Evolutionary conservation across 2,329 filamentous ascomycete genomes (phyloP).

Genomic region (Cercospora zeina): DNA sequence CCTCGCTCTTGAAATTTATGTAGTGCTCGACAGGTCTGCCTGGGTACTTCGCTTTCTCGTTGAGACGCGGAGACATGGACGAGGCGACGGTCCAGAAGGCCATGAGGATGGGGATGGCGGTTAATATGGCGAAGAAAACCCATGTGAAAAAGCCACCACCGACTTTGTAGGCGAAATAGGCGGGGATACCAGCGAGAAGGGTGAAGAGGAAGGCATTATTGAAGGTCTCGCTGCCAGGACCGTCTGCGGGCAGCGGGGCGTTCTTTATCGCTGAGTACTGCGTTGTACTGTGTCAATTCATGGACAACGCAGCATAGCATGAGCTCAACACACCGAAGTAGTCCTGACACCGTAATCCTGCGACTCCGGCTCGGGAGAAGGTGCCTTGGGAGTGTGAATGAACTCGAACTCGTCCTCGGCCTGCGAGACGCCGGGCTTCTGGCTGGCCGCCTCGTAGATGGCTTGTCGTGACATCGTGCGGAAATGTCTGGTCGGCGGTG

Average conservation of each 20-base stretch:
- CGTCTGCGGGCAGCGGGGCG: conserved; percentile 88
- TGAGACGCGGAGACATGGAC: conserved; percentile 79
- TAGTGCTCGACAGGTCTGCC: conserved; percentile 90
- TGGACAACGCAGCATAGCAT: conserved; percentile 11
- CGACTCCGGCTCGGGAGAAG: conserved; percentile 53
- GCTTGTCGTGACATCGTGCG: conserved; percentile 8
- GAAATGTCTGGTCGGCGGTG: conserved; percentile 3
- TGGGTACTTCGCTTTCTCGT: conserved; percentile 85
- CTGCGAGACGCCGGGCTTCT: conserved; percentile 26
- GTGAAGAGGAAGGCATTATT: conserved; percentile 75
- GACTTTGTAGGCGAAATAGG: conserved; percentile 78
- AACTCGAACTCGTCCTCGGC: conserved; percentile 64
- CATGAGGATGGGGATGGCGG: conserved; percentile 74
- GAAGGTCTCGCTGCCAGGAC: conserved; percentile 79
- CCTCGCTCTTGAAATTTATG: conserved; percentile 71
- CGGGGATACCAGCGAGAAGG: conserved; percentile 69
- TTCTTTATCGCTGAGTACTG: conserved; percentile 90
- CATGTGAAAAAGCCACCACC: conserved; percentile 84
- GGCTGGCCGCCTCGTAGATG: conserved; percentile 9
- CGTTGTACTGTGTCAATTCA: conserved; percentile 18
- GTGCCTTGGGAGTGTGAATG: conserved; percentile 60
- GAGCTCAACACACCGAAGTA: conserved; percentile 51
- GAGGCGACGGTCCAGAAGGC: conserved; percentile 81
- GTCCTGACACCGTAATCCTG: conserved; percentile 62
- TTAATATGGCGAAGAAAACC: conserved; percentile 80